These are phyloP conservation scores for Russula emetica DNA, from an alignment of 768 basidiomycete species.

Conservation along the genomic window DNA sequence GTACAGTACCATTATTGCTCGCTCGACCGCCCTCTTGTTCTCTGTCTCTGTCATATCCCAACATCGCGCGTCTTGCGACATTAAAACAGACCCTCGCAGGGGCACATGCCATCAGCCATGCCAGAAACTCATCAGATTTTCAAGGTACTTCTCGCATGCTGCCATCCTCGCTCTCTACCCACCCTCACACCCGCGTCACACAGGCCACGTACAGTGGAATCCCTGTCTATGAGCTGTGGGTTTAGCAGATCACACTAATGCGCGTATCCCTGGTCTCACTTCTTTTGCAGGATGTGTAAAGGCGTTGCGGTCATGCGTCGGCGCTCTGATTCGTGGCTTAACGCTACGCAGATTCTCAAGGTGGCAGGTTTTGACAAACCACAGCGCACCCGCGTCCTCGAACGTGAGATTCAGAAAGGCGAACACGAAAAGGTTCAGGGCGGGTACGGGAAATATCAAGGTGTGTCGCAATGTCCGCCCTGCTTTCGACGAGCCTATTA, in stretches of 20 bases:
- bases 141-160: constrained; percentile 50
- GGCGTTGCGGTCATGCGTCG: constrained; percentile 97
- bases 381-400: constrained; percentile 92
- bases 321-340: constrained; percentile 94
- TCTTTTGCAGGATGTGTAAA: constrained; percentile 74
- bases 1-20: constrained; percentile 23
- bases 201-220: constrained; percentile 93
- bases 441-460: constrained; percentile 99
- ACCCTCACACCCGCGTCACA: constrained; percentile 21
- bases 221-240: constrained; percentile 88
- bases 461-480: constrained; percentile 42
- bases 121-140: constrained; percentile 77
- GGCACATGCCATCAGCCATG: constrained; percentile 42
- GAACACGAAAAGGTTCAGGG: constrained; percentile 99
- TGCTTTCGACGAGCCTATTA: not conserved
- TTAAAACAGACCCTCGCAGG: constrained; percentile 20
- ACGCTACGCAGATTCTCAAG: constrained; percentile 98
- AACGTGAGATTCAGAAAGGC: constrained; percentile 97
- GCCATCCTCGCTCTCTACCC: constrained; percentile 27
- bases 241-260: constrained; percentile 31
- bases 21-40: constrained; percentile 26
- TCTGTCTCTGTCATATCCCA: constrained; percentile 26
- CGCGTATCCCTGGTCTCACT: constrained; percentile 41
- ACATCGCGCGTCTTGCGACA: constrained; percentile 10
- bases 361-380: constrained; percentile 99